Conservation (phyloP, 345 rosid genomes). For the Populus ilicifolia region DNA sequence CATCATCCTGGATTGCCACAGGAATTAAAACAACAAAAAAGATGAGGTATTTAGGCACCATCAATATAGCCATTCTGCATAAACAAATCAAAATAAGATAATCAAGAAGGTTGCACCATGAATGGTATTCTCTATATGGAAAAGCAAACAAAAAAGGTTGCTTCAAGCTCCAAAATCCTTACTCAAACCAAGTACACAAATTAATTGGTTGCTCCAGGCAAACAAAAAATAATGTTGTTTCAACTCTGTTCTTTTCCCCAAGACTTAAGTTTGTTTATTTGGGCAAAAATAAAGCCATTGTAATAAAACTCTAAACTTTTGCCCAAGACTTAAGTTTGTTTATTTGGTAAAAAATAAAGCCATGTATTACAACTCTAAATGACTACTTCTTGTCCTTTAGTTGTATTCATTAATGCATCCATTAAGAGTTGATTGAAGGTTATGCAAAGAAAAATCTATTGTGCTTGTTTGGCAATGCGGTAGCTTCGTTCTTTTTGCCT, state of each 20-base stretch:
- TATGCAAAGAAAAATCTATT: neutral
- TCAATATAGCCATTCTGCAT: neutral
- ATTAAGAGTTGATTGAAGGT: neutral
- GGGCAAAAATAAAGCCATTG: neutral
- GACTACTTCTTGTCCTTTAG: neutral
- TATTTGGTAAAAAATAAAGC: neutral
- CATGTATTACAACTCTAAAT: neutral
- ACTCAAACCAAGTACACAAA: neutral
- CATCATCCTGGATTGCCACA: slow-evolving; percentile 65
- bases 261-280: neutral
- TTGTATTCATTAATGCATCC: neutral
- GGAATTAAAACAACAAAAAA: slow-evolving; percentile 3
- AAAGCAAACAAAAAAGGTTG: neutral
- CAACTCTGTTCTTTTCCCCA: neutral
- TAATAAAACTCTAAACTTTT: neutral
- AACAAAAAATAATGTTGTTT: neutral
- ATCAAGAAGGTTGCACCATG: neutral
- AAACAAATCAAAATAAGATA: neutral
- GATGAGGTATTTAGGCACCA: neutral
- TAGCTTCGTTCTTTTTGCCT: too few relatives aligned
- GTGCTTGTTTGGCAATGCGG: too few relatives aligned
- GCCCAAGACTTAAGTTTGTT: neutral
- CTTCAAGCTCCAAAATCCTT: neutral
- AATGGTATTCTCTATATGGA: neutral
- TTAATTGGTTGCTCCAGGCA: neutral